Evolutionary conservation across 257 asterid species (phyloP).

Genomic region (Ajuga chamaepitys): DNA sequence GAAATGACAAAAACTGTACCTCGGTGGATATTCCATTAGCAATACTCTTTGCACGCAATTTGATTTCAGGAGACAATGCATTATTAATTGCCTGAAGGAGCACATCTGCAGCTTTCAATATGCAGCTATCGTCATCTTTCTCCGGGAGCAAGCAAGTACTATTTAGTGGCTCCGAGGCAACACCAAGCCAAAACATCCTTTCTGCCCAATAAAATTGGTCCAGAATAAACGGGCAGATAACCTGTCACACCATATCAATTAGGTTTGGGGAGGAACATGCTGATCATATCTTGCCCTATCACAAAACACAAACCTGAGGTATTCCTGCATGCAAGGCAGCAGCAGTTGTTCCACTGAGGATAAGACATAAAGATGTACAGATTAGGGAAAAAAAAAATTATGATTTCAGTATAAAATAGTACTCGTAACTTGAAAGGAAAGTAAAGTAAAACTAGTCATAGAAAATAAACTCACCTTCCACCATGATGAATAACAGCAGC

Average conservation of each 20-base stretch:
- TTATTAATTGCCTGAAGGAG: constrained; percentile 41
- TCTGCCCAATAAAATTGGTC: constrained; percentile 99
- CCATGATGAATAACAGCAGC: constrained; percentile 92
- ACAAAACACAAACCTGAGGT: constrained; percentile 72
- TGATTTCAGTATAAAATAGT: constrained; percentile 3
- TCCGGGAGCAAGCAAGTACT: constrained; percentile 53
- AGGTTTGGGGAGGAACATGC: constrained; percentile 8
- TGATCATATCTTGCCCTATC: not conserved
- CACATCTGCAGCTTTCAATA: constrained; percentile 46
- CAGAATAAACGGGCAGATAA: constrained; percentile 79
- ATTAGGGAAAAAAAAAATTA: constrained; percentile 8
- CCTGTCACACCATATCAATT: constrained; percentile 31
- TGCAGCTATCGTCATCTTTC: constrained; percentile 34
- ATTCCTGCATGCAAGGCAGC: constrained; percentile 85
- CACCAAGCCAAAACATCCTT: constrained; percentile 98
- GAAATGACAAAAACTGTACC: constrained; percentile 28
- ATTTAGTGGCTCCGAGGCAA: constrained; percentile 71
- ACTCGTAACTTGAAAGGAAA: not conserved
- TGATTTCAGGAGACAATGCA: constrained; percentile 47
- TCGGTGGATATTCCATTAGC: constrained; percentile 50
- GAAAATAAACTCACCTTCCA: constrained; percentile 71
- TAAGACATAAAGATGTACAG: constrained; percentile 7
- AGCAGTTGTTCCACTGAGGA: constrained; percentile 83
- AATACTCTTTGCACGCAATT: constrained; percentile 48
- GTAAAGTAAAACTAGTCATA: not conserved